These are phyloP conservation scores for Bothriochloa decipiens DNA, from an alignment of 176 grass and related monocot species.

Conservation along the genomic window DNA sequence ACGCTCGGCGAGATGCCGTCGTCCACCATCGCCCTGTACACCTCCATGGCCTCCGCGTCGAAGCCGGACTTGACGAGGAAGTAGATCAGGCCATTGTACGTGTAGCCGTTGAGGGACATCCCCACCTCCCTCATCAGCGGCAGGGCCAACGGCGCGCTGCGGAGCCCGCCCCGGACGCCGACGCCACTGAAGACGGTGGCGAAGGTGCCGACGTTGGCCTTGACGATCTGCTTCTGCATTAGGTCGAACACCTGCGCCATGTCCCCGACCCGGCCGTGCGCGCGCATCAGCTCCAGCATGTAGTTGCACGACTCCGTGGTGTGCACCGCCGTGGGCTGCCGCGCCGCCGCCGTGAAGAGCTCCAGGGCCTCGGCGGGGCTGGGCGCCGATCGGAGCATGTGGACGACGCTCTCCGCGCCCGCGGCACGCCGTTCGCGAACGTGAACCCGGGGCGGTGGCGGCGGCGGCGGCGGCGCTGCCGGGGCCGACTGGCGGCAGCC, in stretches of 20 bases:
- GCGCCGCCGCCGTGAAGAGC: conserved; percentile 59
- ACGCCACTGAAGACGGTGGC: conserved; percentile 65
- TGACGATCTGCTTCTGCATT: conserved; percentile 88
- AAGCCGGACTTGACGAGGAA: conserved; percentile 79
- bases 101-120: conserved; percentile 68
- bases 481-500: conserved; percentile 23
- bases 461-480: background rate
- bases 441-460: background rate
- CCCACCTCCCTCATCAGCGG: conserved; percentile 65
- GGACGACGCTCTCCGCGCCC: conserved; percentile 54
- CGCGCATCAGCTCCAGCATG: conserved; percentile 87
- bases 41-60: conserved; percentile 62
- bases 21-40: conserved; percentile 63
- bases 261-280: conserved; percentile 61
- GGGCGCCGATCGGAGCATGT: conserved; percentile 54
- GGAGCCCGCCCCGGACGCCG: conserved; percentile 62
- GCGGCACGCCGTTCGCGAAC: conserved; percentile 24
- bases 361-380: conserved; percentile 59
- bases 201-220: conserved; percentile 68
- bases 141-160: conserved; percentile 62
- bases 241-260: conserved; percentile 88
- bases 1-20: conserved; percentile 56
- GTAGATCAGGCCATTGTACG: conserved; percentile 81
- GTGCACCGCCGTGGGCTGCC: conserved; percentile 53
- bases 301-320: conserved; percentile 91